Evolutionary conservation across 805 yeast species (phyloP).

Genomic region (Candida boidinii): DNA sequence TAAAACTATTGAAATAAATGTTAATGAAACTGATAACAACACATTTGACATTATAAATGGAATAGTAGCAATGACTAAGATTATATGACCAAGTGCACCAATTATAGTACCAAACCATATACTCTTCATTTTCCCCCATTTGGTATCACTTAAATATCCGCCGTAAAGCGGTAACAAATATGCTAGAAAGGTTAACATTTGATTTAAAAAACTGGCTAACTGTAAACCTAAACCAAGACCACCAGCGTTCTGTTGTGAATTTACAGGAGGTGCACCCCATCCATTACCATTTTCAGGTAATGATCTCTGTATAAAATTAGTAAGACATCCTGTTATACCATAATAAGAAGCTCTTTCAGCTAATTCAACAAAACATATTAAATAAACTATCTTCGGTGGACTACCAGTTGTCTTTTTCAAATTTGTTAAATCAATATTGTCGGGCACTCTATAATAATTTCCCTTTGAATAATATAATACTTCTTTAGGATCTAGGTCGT

Average conservation of each 20-base stretch:
- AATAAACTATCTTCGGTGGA: conserved; percentile 16
- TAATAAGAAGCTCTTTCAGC: conserved; percentile 50
- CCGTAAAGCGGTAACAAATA: conserved; percentile 41
- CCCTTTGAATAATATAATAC: no score
- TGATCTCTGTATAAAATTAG: conserved; percentile 43
- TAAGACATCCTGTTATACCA: conserved; percentile 36
- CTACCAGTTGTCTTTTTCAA: conserved; percentile 9
- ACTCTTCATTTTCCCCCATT: conserved; percentile 35
- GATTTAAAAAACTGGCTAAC: conserved; percentile 35
- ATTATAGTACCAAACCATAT: conserved; percentile 37
- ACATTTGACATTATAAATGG: conserved; percentile 27
- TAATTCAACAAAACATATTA: conserved; percentile 32
- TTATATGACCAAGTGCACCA: conserved; percentile 37
- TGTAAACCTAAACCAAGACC: conserved; percentile 40
- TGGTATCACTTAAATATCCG: conserved; percentile 43
- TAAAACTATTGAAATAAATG: conserved; percentile 28
- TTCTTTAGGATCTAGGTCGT: no score
- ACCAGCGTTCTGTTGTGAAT: conserved; percentile 32
- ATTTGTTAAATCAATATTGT: not conserved
- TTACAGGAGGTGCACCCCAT: conserved; percentile 22
- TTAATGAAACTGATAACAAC: conserved; percentile 17
- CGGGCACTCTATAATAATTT: no score
- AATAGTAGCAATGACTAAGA: conserved; percentile 38
- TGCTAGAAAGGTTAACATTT: conserved; percentile 36
- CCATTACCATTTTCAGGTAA: conserved; percentile 36